phyloP scores from a whole-genome alignment of 306 rosid genomes.

The Rosa chinensis region DNA sequence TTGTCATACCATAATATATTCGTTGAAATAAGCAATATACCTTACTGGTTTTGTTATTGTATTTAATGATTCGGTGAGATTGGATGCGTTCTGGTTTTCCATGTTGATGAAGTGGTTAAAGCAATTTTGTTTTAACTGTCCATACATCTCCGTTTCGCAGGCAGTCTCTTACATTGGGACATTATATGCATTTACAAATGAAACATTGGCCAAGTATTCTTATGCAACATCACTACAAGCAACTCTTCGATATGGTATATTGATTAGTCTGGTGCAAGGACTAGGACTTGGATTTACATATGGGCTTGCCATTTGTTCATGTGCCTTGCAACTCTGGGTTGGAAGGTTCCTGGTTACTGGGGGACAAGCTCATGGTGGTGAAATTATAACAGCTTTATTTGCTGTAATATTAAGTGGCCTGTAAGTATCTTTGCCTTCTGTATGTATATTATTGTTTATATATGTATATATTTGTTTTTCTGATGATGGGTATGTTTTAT shows the following conservation, averaged over 20 bases:
- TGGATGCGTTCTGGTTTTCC: neutral
- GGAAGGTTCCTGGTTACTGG: conserved; percentile 78
- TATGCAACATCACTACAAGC: conserved; percentile 99
- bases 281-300: conserved; percentile 99
- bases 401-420: conserved; percentile 98
- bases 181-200: conserved; percentile 91
- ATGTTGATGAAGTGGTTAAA: conserved; percentile 27
- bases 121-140: conserved; percentile 29
- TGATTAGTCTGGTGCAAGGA: conserved; percentile 98
- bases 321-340: conserved; percentile 99
- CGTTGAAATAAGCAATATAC: neutral
- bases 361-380: conserved; percentile 84
- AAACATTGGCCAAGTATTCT: conserved; percentile 96
- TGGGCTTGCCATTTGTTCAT: conserved; percentile 99
- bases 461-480: neutral
- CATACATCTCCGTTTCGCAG: conserved; percentile 51
- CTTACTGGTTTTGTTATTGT: neutral
- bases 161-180: conserved; percentile 94
- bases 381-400: conserved; percentile 88
- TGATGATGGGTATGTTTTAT: conserved; percentile 18
- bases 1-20: neutral
- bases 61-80: neutral
- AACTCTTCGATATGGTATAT: conserved; percentile 95
- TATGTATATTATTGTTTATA: neutral
- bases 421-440: conserved; percentile 50